These are phyloP conservation scores for Salix suchowensis DNA, from an alignment of 345 rosid genomes.

Conservation along the genomic window DNA sequence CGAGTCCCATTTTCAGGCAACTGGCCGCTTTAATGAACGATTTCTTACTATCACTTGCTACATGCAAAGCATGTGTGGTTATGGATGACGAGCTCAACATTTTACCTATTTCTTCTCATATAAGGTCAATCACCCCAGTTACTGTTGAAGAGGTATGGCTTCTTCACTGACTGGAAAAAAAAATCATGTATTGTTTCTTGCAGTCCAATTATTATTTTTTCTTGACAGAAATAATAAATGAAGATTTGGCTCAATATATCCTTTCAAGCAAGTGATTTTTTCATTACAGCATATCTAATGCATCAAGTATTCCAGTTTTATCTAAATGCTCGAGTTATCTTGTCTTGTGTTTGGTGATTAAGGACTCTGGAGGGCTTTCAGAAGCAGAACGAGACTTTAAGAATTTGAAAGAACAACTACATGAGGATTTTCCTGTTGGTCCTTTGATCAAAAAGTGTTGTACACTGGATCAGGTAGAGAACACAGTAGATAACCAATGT, in stretches of 20 bases:
- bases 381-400: constrained; percentile 77
- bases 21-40: constrained; percentile 92
- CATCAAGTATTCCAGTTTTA: neutral
- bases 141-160: constrained; percentile 56
- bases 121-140: constrained; percentile 59
- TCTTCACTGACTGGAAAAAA: neutral
- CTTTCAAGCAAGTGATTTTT: neutral
- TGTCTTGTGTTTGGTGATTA: constrained; percentile 13
- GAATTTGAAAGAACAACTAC: constrained; percentile 78
- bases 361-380: constrained; percentile 91
- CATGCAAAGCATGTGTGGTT: constrained; percentile 83
- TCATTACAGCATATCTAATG: neutral
- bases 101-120: constrained; percentile 90
- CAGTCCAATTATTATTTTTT: neutral
- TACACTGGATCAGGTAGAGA: constrained; percentile 83
- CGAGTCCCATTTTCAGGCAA: constrained; percentile 83
- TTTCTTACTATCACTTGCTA: constrained; percentile 78
- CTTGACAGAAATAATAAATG: neutral
- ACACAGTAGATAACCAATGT: constrained; percentile 3
- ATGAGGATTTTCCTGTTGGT: constrained; percentile 87
- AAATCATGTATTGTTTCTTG: neutral
- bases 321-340: neutral
- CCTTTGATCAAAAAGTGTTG: constrained; percentile 87
- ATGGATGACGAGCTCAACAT: constrained; percentile 97
- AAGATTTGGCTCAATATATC: neutral